Conservation (phyloP, 768 basidiomycete genomes). For the Daedaleopsis sinensis region DNA sequence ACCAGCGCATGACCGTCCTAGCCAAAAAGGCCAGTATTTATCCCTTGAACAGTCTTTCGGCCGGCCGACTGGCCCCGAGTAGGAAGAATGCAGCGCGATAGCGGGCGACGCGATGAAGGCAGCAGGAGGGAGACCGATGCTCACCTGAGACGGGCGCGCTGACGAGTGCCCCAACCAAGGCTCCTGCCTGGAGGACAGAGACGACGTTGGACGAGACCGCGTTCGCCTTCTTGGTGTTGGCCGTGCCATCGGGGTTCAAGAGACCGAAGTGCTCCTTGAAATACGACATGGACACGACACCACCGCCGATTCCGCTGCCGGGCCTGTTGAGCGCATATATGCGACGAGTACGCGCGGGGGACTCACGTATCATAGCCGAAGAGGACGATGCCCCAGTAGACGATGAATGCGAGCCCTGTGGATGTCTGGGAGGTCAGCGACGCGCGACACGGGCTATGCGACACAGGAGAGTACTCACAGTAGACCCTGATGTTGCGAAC, state of each 20-base stretch:
- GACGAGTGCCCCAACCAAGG: constrained; percentile 84
- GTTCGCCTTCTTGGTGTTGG: constrained; percentile 44
- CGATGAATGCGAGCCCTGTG: constrained; percentile 71
- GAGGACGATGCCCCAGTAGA: constrained; percentile 79
- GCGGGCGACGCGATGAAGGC: too few species aligned
- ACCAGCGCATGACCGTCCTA: too few species aligned
- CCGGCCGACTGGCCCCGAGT: too few species aligned
- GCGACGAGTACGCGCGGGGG: background rate
- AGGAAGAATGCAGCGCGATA: too few species aligned
- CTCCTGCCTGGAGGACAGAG: constrained; percentile 84
- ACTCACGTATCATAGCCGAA: constrained; percentile 81
- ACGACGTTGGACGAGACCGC: constrained; percentile 82
- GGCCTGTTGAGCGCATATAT: constrained; percentile 21
- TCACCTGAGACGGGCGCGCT: constrained; percentile 71
- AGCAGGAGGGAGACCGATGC: too few species aligned
- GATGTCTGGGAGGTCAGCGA: background rate
- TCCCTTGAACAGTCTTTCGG: too few species aligned
- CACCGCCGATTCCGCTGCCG: constrained; percentile 62
- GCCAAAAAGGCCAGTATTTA: too few species aligned
- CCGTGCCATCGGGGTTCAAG: constrained; percentile 44
- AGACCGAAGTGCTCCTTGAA: constrained; percentile 70
- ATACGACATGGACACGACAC: constrained; percentile 64
- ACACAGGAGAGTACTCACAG: constrained; percentile 43
- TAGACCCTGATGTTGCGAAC: constrained; percentile 62
- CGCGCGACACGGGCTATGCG: background rate